Evolutionary conservation across 345 rosid genomes (phyloP).

Genomic region (Eutrema yunnanense): DNA sequence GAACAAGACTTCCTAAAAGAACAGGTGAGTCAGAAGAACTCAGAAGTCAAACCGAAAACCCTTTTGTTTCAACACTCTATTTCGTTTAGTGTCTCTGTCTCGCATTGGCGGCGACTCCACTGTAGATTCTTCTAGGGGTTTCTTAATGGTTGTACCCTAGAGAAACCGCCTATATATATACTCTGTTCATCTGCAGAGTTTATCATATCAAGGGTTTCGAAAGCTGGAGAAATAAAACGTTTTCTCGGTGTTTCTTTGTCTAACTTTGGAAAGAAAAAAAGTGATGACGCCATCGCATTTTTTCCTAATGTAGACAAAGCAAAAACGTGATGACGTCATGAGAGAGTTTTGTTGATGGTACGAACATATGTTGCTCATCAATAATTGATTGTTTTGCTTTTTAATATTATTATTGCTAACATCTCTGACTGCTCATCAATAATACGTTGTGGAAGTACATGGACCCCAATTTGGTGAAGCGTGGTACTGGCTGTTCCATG

Average conservation of each 20-base stretch:
- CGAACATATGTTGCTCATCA: background rate
- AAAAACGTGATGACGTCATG: background rate
- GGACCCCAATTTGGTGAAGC: too few relatives aligned
- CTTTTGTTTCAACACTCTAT: too few relatives aligned
- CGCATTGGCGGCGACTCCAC: background rate
- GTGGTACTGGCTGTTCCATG: too few relatives aligned
- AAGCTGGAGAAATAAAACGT: background rate
- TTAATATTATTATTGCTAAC: background rate
- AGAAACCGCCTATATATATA: background rate
- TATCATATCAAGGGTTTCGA: background rate
- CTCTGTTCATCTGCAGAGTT: background rate
- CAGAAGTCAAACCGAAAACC: too few relatives aligned
- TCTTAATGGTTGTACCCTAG: background rate
- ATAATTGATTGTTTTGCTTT: background rate
- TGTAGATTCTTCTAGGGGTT: background rate
- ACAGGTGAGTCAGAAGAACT: too few relatives aligned
- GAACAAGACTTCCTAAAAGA: too few relatives aligned
- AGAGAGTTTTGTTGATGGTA: background rate
- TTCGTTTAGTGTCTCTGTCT: too few relatives aligned
- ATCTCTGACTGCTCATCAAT: too few relatives aligned
- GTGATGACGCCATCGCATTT: background rate
- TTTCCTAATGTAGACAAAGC: background rate
- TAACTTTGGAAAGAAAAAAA: background rate
- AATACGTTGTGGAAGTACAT: too few relatives aligned
- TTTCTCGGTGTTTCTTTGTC: background rate